Conservation (phyloP, 192 early-diverging fungal genomes). For the Entrophospora sp. region DNA sequence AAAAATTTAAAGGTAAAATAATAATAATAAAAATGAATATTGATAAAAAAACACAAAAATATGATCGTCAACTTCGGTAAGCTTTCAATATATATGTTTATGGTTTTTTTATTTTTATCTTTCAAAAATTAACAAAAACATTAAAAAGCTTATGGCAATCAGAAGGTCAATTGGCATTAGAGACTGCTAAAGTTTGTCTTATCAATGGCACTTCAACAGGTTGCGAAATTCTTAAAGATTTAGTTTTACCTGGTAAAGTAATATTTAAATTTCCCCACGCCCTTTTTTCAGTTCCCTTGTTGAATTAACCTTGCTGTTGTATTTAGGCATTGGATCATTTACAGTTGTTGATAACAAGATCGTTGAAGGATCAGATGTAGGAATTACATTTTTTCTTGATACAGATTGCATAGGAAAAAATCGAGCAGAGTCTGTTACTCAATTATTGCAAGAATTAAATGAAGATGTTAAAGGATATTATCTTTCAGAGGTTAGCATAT, state of each 20-base stretch:
- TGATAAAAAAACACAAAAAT: conserved; percentile 67
- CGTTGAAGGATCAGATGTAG: conserved; percentile 62
- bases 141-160: conserved; percentile 80
- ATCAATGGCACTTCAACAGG: conserved; percentile 78
- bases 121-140: background rate
- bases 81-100: background rate
- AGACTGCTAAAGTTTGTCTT: conserved; percentile 73
- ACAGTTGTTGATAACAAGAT: conserved; percentile 69
- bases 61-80: conserved; percentile 82
- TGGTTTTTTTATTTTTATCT: background rate
- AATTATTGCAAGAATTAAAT: conserved; percentile 78
- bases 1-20: no score
- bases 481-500: conserved; percentile 44
- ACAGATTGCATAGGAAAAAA: conserved; percentile 49
- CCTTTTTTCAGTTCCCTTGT: background rate
- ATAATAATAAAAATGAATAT: conserved; percentile 14
- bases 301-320: background rate
- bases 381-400: conserved; percentile 91
- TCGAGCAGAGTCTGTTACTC: conserved; percentile 52
- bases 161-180: conserved; percentile 82
- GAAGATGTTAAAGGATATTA: conserved; percentile 65
- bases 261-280: background rate
- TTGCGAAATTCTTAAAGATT: conserved; percentile 89
- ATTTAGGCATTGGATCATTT: conserved; percentile 78
- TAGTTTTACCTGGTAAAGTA: conserved; percentile 92